A percentile compares a stretch with the other conserved stretches of the same genome.
These are phyloP conservation scores for Nemania diffusa DNA, from an alignment of 2,329 filamentous ascomycete species.

Conservation along the genomic window DNA sequence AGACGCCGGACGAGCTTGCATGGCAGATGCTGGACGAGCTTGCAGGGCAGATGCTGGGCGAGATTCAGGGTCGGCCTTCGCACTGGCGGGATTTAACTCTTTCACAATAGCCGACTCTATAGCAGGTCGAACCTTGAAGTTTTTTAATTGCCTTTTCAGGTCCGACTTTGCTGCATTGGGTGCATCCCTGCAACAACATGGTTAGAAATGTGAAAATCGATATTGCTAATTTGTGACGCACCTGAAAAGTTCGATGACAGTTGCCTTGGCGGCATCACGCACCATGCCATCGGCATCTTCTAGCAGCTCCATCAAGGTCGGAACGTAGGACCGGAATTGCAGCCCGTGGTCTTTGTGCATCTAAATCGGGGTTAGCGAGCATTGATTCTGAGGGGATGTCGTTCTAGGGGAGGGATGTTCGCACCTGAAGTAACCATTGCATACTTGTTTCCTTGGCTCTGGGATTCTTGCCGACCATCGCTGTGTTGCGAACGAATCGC, in stretches of 20 bases:
- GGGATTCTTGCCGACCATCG: conserved; percentile 81
- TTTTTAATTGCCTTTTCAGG: conserved; percentile 85
- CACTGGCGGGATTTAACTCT: conserved; percentile 69
- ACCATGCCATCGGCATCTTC: conserved; percentile 92
- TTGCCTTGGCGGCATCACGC: conserved; percentile 82
- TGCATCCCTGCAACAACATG: conserved; percentile 68
- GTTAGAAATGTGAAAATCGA: conserved; percentile 29
- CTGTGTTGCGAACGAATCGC: conserved; percentile 78
- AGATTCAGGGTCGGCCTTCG: conserved; percentile 52
- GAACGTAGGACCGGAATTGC: conserved; percentile 85
- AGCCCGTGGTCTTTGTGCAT: conserved; percentile 85
- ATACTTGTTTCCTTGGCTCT: conserved; percentile 86
- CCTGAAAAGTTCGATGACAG: conserved; percentile 88
- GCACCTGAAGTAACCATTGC: conserved; percentile 83
- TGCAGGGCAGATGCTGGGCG: too few species aligned
- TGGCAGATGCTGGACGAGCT: too few species aligned
- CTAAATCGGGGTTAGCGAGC: conserved; percentile 41
- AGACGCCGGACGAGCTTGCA: conserved; percentile 55
- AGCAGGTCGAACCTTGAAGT: conserved; percentile 84
- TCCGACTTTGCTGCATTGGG: conserved; percentile 87
- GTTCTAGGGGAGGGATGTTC: conserved; percentile 39
- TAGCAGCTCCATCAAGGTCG: conserved; percentile 82
- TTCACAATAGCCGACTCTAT: conserved; percentile 85
- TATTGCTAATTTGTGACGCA: conserved; percentile 52
- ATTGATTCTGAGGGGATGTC: neutral